Evolutionary conservation across 148 eudicot species (phyloP).

Genomic region (Hydrangea macrophylla): DNA sequence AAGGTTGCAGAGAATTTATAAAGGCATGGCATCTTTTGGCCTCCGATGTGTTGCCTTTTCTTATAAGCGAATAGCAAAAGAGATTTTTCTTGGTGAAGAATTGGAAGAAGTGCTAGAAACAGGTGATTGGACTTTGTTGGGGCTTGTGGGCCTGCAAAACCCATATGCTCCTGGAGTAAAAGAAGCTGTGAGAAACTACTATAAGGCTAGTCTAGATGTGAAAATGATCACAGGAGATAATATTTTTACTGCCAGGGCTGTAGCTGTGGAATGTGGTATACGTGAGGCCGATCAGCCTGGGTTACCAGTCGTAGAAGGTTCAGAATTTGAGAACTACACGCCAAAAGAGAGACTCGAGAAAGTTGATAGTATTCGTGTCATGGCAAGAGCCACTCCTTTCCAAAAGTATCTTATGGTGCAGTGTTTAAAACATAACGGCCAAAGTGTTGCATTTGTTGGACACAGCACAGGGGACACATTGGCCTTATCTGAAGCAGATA

Average conservation of each 20-base stretch:
- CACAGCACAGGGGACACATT: slow-evolving; percentile 47
- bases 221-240: slow-evolving; percentile 50
- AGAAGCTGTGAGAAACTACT: slow-evolving; percentile 37
- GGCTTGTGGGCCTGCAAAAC: slow-evolving; percentile 28
- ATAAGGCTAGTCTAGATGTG: slow-evolving; percentile 37
- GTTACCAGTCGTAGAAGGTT: slow-evolving; percentile 35
- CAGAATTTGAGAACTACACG: slow-evolving; percentile 29
- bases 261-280: slow-evolving; percentile 45
- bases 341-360: slow-evolving; percentile 17
- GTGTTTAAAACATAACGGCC: slow-evolving; percentile 38
- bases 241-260: slow-evolving; percentile 41
- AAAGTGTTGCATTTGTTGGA: slow-evolving; percentile 51
- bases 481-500: slow-evolving; percentile 43
- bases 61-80: slow-evolving; percentile 13
- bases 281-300: slow-evolving; percentile 22
- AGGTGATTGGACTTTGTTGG: not conserved
- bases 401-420: slow-evolving; percentile 49
- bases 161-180: slow-evolving; percentile 43
- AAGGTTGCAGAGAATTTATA: slow-evolving; percentile 20
- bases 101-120: not conserved
- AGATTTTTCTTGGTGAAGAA: not conserved
- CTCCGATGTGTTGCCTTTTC: slow-evolving; percentile 40
- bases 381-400: slow-evolving; percentile 48
- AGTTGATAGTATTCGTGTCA: slow-evolving; percentile 8
- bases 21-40: slow-evolving; percentile 31